phyloP scores from a whole-genome alignment of 352 stramenopile genomes.

The Phytophthora tentaculata region DNA sequence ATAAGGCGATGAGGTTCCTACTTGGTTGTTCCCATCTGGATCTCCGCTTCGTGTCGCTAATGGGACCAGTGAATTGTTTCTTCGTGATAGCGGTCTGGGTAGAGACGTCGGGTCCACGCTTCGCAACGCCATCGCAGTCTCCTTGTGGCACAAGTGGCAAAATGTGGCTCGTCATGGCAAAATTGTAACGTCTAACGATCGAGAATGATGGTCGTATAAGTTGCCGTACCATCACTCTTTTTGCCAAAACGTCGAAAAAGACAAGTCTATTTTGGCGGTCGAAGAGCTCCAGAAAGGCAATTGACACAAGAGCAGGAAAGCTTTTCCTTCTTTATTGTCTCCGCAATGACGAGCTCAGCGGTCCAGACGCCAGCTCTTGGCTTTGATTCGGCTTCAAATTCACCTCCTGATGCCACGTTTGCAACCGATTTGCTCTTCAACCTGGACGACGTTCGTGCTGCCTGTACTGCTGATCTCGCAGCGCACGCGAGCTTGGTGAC shows the following conservation, averaged over 20 bases:
- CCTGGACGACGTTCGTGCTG: conserved; percentile 63
- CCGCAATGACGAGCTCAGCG: conserved; percentile 1
- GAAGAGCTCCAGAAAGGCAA: conserved; percentile 12
- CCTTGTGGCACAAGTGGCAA: conserved; percentile 8
- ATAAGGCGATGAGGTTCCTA: not conserved
- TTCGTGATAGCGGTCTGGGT: conserved; percentile 12
- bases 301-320: not conserved
- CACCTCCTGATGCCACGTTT: conserved; percentile 55
- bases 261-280: conserved; percentile 23
- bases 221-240: conserved; percentile 25
- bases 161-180: conserved; percentile 23
- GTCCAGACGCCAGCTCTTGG: not conserved
- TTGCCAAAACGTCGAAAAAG: conserved; percentile 12
- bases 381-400: not conserved
- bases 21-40: conserved; percentile 14
- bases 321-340: not conserved
- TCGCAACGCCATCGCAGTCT: conserved; percentile 2
- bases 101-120: conserved; percentile 9
- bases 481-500: conserved; percentile 64
- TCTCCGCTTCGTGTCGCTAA: conserved; percentile 17
- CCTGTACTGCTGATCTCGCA: conserved; percentile 52
- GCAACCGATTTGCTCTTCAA: conserved; percentile 84
- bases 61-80: conserved; percentile 31
- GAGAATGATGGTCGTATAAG: conserved; percentile 32
- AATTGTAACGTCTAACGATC: conserved; percentile 25